These are phyloP conservation scores for Dipodascus geniculatus DNA, from an alignment of 805 yeast species.

Conservation along the genomic window DNA sequence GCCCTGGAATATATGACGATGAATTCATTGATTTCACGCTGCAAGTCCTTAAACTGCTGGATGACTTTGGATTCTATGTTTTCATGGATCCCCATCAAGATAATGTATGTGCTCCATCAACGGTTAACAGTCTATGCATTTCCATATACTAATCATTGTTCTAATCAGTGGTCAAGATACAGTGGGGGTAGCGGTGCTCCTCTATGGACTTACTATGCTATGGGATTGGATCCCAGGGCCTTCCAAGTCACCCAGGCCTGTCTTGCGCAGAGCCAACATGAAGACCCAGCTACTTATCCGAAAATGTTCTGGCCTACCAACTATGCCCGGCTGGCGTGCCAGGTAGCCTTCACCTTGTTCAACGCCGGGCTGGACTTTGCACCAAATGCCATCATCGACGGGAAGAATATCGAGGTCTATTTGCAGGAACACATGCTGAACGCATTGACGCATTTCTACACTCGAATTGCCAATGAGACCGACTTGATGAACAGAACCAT, in stretches of 20 bases:
- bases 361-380: constrained; percentile 69
- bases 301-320: constrained; percentile 93
- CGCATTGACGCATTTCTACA: constrained; percentile 39
- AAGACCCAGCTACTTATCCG: constrained; percentile 40
- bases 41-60: constrained; percentile 45
- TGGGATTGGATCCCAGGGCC: constrained; percentile 65
- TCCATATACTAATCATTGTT: background rate
- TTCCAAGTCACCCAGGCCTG: constrained; percentile 68
- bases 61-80: constrained; percentile 59
- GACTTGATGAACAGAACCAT: constrained; percentile 33
- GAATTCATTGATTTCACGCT: constrained; percentile 64
- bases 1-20: constrained; percentile 73
- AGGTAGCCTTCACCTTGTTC: constrained; percentile 76
- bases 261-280: constrained; percentile 46
- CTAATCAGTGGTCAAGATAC: constrained; percentile 62
- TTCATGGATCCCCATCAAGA: constrained; percentile 88
- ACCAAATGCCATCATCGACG: constrained; percentile 63
- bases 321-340: constrained; percentile 61
- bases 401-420: constrained; percentile 64
- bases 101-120: constrained; percentile 26
- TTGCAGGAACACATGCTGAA: constrained; percentile 51
- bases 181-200: constrained; percentile 96
- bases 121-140: background rate
- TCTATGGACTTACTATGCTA: constrained; percentile 83
- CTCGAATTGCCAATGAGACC: constrained; percentile 33